Evolutionary conservation across 75 land plant genomes (phyloP).

Genomic region (Pseudotsuga menziesii): DNA sequence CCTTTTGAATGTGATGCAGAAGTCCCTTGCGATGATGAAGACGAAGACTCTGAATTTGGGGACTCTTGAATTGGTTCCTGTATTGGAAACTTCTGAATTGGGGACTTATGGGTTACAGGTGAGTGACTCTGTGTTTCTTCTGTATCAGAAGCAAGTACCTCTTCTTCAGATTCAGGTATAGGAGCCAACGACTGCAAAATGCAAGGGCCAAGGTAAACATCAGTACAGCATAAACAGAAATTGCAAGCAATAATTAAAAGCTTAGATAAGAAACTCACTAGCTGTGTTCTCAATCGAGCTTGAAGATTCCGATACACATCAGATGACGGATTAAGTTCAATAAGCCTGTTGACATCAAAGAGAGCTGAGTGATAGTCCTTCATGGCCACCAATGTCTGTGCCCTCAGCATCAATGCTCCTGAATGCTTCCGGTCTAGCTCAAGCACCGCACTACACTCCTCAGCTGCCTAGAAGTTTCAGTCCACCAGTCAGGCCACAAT

Average conservation of each 20-base stretch:
- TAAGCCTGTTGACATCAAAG: constrained; percentile 91
- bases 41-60: not conserved
- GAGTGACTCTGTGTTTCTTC: constrained; percentile 27
- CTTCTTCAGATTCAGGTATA: constrained; percentile 82
- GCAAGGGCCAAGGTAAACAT: not conserved
- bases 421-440: constrained; percentile 93
- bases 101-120: not conserved
- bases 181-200: constrained; percentile 68
- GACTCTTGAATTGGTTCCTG: not conserved
- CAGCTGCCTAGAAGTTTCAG: constrained; percentile 63
- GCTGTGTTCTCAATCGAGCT: constrained; percentile 79
- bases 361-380: constrained; percentile 96
- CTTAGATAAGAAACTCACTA: constrained; percentile 51
- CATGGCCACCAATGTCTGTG: constrained; percentile 91
- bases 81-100: not conserved
- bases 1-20: constrained; percentile 33
- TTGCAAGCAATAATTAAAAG: constrained; percentile 13
- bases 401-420: constrained; percentile 96
- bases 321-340: constrained; percentile 85
- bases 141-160: constrained; percentile 30
- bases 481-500: not conserved
- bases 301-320: constrained; percentile 84
- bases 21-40: constrained; percentile 14
- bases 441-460: constrained; percentile 90
- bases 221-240: not conserved